A percentile compares a stretch with the other conserved stretches of the same genome.
phyloP scores from a whole-genome alignment of 148 eudicot species.

The Fallopia convolvulus region DNA sequence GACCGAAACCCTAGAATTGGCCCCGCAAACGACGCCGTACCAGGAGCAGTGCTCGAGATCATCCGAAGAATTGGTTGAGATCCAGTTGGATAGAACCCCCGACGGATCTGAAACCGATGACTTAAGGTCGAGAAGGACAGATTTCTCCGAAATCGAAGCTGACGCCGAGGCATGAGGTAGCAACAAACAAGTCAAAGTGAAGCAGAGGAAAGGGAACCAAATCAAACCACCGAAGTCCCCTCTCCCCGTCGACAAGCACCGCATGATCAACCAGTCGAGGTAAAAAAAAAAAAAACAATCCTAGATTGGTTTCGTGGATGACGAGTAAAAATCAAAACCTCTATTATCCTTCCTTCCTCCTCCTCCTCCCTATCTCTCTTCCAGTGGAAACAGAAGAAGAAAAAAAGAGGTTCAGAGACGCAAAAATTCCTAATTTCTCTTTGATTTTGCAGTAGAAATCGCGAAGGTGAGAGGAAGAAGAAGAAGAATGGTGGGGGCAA shows the following conservation, averaged over 20 bases:
- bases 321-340: background rate
- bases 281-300: background rate
- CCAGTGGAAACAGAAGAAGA: background rate
- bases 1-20: conserved; percentile 31
- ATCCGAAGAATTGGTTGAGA: conserved; percentile 9
- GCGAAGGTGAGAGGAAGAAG: conserved; percentile 8
- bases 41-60: conserved; percentile 52
- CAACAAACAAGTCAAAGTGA: conserved; percentile 14
- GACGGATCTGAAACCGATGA: conserved; percentile 41
- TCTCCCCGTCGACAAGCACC: background rate
- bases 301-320: background rate
- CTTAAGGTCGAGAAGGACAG: conserved; percentile 46
- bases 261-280: background rate
- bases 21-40: conserved; percentile 60
- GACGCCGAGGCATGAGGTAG: conserved; percentile 11
- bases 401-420: background rate
- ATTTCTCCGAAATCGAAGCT: conserved; percentile 34
- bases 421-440: background rate
- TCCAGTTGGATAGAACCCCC: conserved; percentile 46
- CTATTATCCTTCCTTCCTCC: background rate
- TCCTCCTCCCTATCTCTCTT: background rate
- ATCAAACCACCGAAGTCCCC: background rate
- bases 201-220: conserved; percentile 18
- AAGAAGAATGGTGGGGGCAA: background rate
- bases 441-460: conserved; percentile 5